Base-by-base conservation (phyloP, 2,329 filamentous ascomycete genomes). In the Botryotinia convoluta region DNA sequence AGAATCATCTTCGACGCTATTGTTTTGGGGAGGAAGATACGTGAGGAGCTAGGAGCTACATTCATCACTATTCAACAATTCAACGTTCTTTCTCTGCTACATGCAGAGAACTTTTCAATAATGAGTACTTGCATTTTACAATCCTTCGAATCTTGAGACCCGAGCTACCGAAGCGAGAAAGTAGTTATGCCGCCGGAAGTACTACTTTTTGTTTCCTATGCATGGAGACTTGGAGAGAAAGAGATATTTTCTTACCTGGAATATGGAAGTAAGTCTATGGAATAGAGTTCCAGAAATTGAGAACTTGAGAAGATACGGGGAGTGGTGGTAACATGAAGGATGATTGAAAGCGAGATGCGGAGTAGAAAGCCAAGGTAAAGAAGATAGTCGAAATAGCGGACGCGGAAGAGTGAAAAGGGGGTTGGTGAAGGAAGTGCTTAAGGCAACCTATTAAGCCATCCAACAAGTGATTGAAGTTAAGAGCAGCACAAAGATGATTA, bases 281-380 rank as follows among this genome's bases (percentile, higher is more conserved):
- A 18, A 57, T 18, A n/a, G 26, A 54, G 26, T 16, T 54, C 16
- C 5, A 14, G 14, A 51, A 4, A n/a, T 14, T 51, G 22, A 26
- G 45, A 54, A 29, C 10, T 54, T 29, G 51, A 57, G n/a, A 57
- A 4, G 14, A 29, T 57, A 18, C 14, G 51, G 5, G 14, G 7
- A 18, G 51, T 29, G 14, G n/a, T 29, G 4, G n/a, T 9, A 2
- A 29, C 3, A 9, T 57, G 14, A 0, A 29, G 7, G 0, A 18
- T 57, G 51, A 8, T 29, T 29, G n/a, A 12, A 45, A 6, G 7
- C 4, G 44, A 45, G 44, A 45, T 45, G 44, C 22, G 18, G 44
- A 45, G 18, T 16, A 44, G 4, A 14, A 54, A 29, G n/a, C 51
- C 9, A 2, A 57, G 51, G 3, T 18, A 3, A 3, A 32, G 3